A percentile compares a stretch with the other conserved stretches of the same genome.
Conservation (phyloP, 1,284 basidiomycete species). For the Schizophyllum commune region DNA sequence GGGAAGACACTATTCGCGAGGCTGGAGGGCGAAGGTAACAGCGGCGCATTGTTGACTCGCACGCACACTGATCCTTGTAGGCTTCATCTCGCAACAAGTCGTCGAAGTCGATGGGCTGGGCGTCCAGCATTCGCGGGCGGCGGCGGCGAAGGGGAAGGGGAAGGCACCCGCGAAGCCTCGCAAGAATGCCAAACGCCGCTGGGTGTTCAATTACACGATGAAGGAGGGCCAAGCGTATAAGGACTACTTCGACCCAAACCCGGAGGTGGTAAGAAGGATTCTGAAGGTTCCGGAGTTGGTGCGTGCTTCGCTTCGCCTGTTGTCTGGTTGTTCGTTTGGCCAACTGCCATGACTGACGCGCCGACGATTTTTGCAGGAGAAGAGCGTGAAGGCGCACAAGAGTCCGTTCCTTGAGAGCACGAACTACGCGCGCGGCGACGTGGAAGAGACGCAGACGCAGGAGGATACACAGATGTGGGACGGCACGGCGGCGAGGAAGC, state of each 20-base stretch:
- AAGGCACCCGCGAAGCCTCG: constrained; percentile 38
- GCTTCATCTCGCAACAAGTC: constrained; percentile 49
- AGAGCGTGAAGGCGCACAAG: background rate
- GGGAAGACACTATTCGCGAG: constrained; percentile 58
- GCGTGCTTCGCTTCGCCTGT: constrained; percentile 13
- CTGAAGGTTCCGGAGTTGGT: constrained; percentile 54
- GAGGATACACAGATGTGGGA: constrained; percentile 39
- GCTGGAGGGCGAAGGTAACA: constrained; percentile 60
- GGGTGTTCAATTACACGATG: constrained; percentile 44
- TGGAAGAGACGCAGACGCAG: constrained; percentile 41
- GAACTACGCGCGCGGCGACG: background rate
- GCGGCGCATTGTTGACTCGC: background rate
- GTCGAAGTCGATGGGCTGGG: constrained; percentile 44
- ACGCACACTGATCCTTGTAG: constrained; percentile 26
- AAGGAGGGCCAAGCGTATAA: constrained; percentile 39
- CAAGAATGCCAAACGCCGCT: constrained; percentile 50
- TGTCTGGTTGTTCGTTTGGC: background rate
- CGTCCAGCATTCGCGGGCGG: constrained; percentile 35
- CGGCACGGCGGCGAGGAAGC: constrained; percentile 13
- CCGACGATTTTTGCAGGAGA: background rate
- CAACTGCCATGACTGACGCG: background rate
- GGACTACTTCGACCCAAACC: constrained; percentile 62
- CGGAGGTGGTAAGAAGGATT: constrained; percentile 48
- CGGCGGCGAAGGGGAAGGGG: constrained; percentile 27
- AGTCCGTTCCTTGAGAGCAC: background rate